Conservation (phyloP, 2,329 filamentous ascomycete genomes). For the Monilinia laxa region DNA sequence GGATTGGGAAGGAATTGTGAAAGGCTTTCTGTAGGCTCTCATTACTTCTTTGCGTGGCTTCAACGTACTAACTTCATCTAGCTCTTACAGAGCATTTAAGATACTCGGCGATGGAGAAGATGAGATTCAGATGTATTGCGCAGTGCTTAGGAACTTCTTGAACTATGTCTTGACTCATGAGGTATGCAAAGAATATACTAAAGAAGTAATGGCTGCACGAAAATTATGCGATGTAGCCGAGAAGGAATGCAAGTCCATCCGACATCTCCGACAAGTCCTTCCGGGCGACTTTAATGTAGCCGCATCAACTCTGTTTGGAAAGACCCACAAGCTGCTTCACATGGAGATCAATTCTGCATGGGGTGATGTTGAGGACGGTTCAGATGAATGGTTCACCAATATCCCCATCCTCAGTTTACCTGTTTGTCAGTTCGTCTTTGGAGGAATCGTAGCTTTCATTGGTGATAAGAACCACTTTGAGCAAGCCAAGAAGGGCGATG, state of each 20-base stretch:
- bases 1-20: slow-evolving; percentile 75
- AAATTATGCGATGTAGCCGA: slow-evolving; percentile 65
- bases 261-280: slow-evolving; percentile 52
- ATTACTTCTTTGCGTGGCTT: neutral
- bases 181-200: slow-evolving; percentile 77
- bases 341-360: slow-evolving; percentile 27
- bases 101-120: slow-evolving; percentile 56
- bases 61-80: slow-evolving; percentile 36
- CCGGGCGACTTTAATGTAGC: slow-evolving; percentile 82
- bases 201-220: slow-evolving; percentile 65
- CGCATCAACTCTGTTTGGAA: slow-evolving; percentile 66
- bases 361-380: slow-evolving; percentile 33
- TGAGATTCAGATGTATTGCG: slow-evolving; percentile 59
- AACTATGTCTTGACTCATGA: slow-evolving; percentile 82
- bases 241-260: slow-evolving; percentile 62
- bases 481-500: slow-evolving; percentile 37
- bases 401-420: slow-evolving; percentile 38
- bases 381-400: slow-evolving; percentile 22
- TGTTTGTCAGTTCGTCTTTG: slow-evolving; percentile 46
- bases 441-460: slow-evolving; percentile 47
- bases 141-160: slow-evolving; percentile 80
- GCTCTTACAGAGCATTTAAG: slow-evolving; percentile 56
- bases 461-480: slow-evolving; percentile 40
- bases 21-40: slow-evolving; percentile 69
- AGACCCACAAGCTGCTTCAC: slow-evolving; percentile 37